Base-by-base conservation (phyloP, 768 basidiomycete species). In the Leccinum variicolor region DNA sequence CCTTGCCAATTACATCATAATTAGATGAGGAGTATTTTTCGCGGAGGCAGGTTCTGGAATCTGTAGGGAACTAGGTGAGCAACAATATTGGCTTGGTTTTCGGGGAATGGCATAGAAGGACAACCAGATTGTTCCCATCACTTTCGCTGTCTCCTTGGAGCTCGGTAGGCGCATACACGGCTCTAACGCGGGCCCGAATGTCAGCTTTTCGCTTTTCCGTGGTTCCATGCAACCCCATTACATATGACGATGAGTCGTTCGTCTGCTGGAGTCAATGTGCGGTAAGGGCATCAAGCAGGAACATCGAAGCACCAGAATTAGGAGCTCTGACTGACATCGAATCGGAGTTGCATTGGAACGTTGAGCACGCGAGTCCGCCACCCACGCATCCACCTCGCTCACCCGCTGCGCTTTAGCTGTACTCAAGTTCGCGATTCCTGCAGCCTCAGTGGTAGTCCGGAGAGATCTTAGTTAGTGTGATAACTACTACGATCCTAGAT, bases 381-480 rank as follows among this genome's bases (percentile, higher is more conserved):
- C 23, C 23, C 23, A 23, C 23, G 23, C 23, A 3, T 23, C 23
- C 23, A 23, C 23, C 23, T 23, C 23, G 23, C 23, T 3, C 23
- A 23, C 23, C 23, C 23, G 23, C 23, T 23, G 23, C 23, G 23
- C 23, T 23, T 23, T 23, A 23, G 2, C 23, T 23, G 69, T 69
- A 11, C 55, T 57, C 29, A 69, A 63, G 50, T 53, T 64, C 1
- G 65, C 48, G 58, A 66, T 57, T 13, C 69, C 69, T 0, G 48
- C 69, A 3, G 59, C 60, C 46, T 71, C 69, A 7, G 55, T 54
- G 4, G 23, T 23, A 23, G n/a, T n/a, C n/a, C n/a, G n/a, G n/a
- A n/a, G n/a, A n/a, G n/a, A n/a, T n/a, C n/a, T n/a, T n/a, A n/a
- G n/a, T n/a, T n/a, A n/a, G n/a, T n/a, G n/a, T n/a, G n/a, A n/a